These are phyloP conservation scores for Colletotrichum higginsianum DNA, from an alignment of 2,329 filamentous ascomycete species.

Conservation along the genomic window DNA sequence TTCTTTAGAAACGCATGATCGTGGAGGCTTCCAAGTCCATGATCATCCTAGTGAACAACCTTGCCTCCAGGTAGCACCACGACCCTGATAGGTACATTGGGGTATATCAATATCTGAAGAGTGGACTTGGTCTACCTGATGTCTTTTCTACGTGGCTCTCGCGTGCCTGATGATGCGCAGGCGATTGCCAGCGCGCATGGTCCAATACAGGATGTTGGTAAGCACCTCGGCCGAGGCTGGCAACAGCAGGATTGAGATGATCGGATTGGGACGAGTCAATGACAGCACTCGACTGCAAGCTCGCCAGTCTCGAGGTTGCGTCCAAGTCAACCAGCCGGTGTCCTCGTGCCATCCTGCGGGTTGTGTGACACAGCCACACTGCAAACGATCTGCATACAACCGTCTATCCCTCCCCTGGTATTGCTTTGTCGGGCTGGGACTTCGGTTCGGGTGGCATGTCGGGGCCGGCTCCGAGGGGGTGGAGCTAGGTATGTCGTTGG, in stretches of 20 bases:
- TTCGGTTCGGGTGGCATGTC: neutral
- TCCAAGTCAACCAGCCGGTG: neutral
- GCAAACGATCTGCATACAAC: constrained; percentile 1
- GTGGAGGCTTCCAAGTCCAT: too few relatives aligned
- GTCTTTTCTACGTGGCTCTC: neutral
- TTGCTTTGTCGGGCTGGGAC: constrained; percentile 7
- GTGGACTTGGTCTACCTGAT: neutral
- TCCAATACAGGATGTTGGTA: neutral
- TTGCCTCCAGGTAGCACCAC: too few relatives aligned
- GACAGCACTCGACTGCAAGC: neutral
- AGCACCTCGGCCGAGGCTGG: neutral
- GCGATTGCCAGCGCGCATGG: neutral
- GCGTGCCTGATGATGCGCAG: constrained; percentile 7
- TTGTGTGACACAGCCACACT: neutral
- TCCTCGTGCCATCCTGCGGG: neutral
- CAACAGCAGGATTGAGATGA: too few relatives aligned
- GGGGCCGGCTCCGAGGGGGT: constrained; percentile 31
- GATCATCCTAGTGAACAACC: too few relatives aligned
- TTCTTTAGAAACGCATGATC: too few relatives aligned
- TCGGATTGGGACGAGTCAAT: neutral
- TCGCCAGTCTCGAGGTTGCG: neutral
- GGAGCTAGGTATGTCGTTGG: constrained; percentile 3
- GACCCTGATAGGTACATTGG: too few relatives aligned
- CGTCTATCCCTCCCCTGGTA: neutral
- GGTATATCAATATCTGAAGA: too few relatives aligned